Evolutionary conservation across 768 basidiomycete species (phyloP).

Genomic region (Russula emetica): DNA sequence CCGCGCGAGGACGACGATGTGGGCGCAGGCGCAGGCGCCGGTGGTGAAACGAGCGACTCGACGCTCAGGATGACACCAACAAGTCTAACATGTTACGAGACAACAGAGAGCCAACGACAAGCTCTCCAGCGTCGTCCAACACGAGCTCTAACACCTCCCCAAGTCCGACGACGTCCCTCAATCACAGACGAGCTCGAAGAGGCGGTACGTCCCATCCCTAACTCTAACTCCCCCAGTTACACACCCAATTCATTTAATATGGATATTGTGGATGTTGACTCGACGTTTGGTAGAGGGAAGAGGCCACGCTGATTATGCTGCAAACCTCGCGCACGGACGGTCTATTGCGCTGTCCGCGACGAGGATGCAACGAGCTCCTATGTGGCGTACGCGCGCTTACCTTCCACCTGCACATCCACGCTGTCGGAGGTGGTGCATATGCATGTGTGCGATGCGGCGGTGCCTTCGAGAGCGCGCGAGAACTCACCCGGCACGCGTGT

Average conservation of each 20-base stretch:
- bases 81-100: constrained; percentile 21
- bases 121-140: constrained; percentile 12
- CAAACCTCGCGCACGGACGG: constrained; percentile 15
- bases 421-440: constrained; percentile 12
- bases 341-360: constrained; percentile 16
- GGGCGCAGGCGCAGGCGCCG: neutral
- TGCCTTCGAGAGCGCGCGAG: constrained; percentile 20
- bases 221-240: neutral
- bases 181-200: constrained; percentile 25
- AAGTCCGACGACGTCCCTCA: constrained; percentile 15
- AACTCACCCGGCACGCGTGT: constrained; percentile 23
- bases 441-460: constrained; percentile 21
- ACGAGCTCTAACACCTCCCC: constrained; percentile 19
- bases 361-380: constrained; percentile 21
- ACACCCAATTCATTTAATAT: neutral
- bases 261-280: too few species aligned
- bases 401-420: constrained; percentile 27
- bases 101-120: constrained; percentile 2
- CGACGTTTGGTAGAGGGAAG: too few species aligned
- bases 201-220: constrained; percentile 9
- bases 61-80: constrained; percentile 21
- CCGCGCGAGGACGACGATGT: neutral
- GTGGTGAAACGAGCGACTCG: constrained; percentile 2
- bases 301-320: constrained; percentile 24
- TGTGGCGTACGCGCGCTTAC: constrained; percentile 24